Evolutionary conservation across 441 rosid genomes (phyloP), one percentile per base, ranked within the genome.

Genomic region (Manihot esculenta): DNA sequence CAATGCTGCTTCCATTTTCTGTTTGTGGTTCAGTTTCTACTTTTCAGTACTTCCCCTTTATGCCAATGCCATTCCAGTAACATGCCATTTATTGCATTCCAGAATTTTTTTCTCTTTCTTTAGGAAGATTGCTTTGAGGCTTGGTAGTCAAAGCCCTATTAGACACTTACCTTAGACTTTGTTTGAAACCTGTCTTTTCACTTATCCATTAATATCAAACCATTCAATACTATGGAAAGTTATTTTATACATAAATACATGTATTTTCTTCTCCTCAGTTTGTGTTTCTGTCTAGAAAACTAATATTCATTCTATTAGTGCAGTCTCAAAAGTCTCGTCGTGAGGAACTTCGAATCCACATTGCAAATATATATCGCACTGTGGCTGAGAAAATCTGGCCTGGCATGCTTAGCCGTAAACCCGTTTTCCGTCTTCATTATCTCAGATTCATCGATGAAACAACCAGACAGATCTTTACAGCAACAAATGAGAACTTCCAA

Each of bases 281-380:
- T 68, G 23, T 47, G 8, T 10, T 45, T 59, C 47, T 11, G 63
- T 63, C 51, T 58, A 50, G 66, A 51, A 48, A 64, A 27, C 66
- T 79, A 10, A 60, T 63, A 68, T 77, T 58, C 61, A 74, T 70
- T 66, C 64, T 77, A 69, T 79, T 74, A 62, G 69, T 83, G 86
- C 94, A 96, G 96, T 86, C 88, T 81, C 98, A 92, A 77, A 96
- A 89, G 82, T 84, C 87, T 77, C 98, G 99, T 50, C 93, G 98
- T 62, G 99, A 96, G 77, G 99, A 96, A 78, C 93, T 96, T 62
- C 97, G 96, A 50, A 78, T 78, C 53, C 96, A 91, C 77, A 85
- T 93, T 56, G 97, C 98, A 44, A 93, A 84, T 80, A 96, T 93
- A 75, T 96, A 90, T 74, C 94, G 95, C 38, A 88, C 88, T 57